Conservation (phyloP, 805 yeast species). For the Yarrowia yakushimensis region DNA sequence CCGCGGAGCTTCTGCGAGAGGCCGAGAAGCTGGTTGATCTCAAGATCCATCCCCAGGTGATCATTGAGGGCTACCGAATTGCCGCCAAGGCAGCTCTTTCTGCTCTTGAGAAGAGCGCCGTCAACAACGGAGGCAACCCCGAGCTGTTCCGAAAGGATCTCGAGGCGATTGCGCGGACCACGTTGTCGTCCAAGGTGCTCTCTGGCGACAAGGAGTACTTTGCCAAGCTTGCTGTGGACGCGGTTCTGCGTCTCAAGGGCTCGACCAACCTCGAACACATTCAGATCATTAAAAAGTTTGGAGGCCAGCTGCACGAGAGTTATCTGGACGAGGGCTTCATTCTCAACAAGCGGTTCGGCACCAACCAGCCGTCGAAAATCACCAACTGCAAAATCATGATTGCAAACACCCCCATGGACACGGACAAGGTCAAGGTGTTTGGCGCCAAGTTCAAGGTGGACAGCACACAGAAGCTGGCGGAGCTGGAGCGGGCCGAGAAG, state of each 20-base stretch:
- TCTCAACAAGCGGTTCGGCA: constrained; percentile 87
- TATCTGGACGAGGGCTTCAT: constrained; percentile 95
- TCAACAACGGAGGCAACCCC: constrained; percentile 60
- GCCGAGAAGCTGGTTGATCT: constrained; percentile 90
- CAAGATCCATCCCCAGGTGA: constrained; percentile 96
- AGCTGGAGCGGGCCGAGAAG: constrained; percentile 89
- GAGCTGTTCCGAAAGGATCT: constrained; percentile 71
- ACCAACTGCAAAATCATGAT: constrained; percentile 82
- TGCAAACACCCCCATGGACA: constrained; percentile 91
- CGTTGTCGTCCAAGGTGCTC: constrained; percentile 86
- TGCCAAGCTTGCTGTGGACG: constrained; percentile 88
- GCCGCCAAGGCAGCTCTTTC: constrained; percentile 80
- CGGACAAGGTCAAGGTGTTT: constrained; percentile 94
- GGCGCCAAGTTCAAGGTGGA: constrained; percentile 98
- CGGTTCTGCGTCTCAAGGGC: constrained; percentile 81
- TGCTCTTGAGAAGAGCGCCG: constrained; percentile 74
- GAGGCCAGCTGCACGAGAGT: constrained; percentile 88
- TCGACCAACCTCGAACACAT: constrained; percentile 86
- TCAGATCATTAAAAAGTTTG: constrained; percentile 88
- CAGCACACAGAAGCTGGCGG: constrained; percentile 89
- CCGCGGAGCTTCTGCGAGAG: constrained; percentile 92
- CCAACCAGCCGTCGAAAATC: constrained; percentile 83
- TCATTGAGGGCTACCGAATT: constrained; percentile 90
- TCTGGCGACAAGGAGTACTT: constrained; percentile 93
- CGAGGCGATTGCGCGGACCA: constrained; percentile 84